phyloP scores from a whole-genome alignment of 805 yeast genomes.

The Dipodascopsis tothii region DNA sequence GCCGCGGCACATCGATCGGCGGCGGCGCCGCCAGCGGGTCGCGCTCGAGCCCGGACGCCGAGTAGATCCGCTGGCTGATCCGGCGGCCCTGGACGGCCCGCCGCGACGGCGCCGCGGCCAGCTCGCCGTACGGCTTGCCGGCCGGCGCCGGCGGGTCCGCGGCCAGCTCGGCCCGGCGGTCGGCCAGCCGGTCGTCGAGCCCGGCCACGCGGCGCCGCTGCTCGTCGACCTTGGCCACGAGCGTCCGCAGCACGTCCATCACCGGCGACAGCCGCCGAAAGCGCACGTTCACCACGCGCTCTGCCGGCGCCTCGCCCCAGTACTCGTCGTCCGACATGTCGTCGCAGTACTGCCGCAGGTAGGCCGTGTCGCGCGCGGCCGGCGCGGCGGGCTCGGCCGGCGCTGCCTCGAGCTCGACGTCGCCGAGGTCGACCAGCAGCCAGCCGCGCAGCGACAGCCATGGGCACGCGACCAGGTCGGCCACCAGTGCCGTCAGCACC shows the following conservation, averaged over 20 bases:
- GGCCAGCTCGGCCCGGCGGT: slow-evolving; percentile 11
- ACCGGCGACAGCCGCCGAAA: slow-evolving; percentile 10
- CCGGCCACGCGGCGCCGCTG: slow-evolving; percentile 11
- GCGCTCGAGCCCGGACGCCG: not conserved
- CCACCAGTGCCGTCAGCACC: slow-evolving; percentile 24
- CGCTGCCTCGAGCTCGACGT: slow-evolving; percentile 11
- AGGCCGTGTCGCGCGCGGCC: not conserved
- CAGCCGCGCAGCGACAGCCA: slow-evolving; percentile 25
- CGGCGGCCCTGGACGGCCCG: slow-evolving; percentile 10
- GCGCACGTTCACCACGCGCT: slow-evolving; percentile 5
- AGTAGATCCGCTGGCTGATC: slow-evolving; percentile 14
- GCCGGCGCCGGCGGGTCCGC: not conserved
- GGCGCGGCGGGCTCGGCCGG: not conserved
- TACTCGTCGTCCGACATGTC: slow-evolving; percentile 21
- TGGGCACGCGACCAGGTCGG: slow-evolving; percentile 25
- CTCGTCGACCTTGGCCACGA: slow-evolving; percentile 9
- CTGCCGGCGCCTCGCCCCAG: slow-evolving; percentile 13
- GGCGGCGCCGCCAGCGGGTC: not conserved
- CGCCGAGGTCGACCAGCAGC: slow-evolving; percentile 17
- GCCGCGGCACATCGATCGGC: not conserved
- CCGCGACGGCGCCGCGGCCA: not conserved
- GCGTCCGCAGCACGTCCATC: slow-evolving; percentile 11
- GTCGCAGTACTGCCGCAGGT: slow-evolving; percentile 5
- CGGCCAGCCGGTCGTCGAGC: slow-evolving; percentile 14
- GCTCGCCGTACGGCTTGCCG: not conserved